Evolutionary conservation across 2,329 filamentous ascomycete genomes (phyloP).

Genomic region (Colletotrichum magnum): DNA sequence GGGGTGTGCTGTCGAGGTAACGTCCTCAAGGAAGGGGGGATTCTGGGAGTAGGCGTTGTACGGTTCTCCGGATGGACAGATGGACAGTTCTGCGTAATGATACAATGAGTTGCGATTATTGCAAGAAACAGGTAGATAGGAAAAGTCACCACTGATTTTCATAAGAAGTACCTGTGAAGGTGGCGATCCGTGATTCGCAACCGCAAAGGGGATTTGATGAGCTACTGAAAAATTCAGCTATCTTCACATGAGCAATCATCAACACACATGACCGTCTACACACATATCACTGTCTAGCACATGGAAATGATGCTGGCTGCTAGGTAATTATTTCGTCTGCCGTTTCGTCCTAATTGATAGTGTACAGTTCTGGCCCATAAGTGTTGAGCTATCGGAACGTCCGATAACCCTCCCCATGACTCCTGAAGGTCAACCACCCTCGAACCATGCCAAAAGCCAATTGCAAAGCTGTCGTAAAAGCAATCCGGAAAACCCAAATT

Average conservation of each 20-base stretch:
- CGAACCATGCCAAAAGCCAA: constrained; percentile 29
- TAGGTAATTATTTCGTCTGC: constrained; percentile 18
- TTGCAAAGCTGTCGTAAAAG: constrained; percentile 23
- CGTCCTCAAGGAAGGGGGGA: background rate
- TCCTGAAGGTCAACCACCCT: constrained; percentile 9
- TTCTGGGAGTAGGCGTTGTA: background rate
- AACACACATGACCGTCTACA: background rate
- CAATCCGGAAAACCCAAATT: constrained; percentile 35
- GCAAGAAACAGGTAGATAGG: background rate
- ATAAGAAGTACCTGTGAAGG: background rate
- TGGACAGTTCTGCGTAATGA: constrained; percentile 1
- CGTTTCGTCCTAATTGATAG: constrained; percentile 30
- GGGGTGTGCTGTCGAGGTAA: constrained; percentile 64
- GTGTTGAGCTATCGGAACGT: constrained; percentile 7
- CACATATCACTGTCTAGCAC: background rate
- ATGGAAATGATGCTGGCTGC: background rate
- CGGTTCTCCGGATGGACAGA: background rate
- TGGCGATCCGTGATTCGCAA: background rate
- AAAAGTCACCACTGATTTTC: background rate
- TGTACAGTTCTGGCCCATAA: constrained; percentile 31
- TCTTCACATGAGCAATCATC: too few relatives aligned
- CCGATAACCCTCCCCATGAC: constrained; percentile 8
- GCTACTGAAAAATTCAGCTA: too few relatives aligned
- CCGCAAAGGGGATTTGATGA: background rate
- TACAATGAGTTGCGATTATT: constrained; percentile 1